Percentiles rank a stretch among this genome's conserved stretches.
These are phyloP conservation scores for Psilocybe azurescens DNA, from an alignment of 768 basidiomycete species.

Conservation along the genomic window DNA sequence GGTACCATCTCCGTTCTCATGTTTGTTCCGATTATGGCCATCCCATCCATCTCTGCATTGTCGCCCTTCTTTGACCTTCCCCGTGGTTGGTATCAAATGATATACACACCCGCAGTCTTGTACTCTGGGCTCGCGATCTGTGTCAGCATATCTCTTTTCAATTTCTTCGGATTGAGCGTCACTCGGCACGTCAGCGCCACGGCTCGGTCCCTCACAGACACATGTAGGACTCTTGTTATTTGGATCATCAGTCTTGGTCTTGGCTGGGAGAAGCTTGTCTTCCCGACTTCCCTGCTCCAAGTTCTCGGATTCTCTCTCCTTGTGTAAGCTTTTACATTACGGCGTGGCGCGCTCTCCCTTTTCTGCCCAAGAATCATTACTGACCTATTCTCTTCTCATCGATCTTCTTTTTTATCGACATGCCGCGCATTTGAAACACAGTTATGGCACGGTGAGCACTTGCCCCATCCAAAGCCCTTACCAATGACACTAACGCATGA, in stretches of 20 bases:
- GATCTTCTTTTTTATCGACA: constrained; percentile 8
- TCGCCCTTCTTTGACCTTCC: constrained; percentile 86
- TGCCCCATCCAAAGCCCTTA: constrained; percentile 9
- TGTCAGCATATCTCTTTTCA: constrained; percentile 80
- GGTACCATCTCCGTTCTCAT: constrained; percentile 81
- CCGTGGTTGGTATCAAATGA: constrained; percentile 89
- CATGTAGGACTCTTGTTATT: constrained; percentile 94
- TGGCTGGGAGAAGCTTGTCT: constrained; percentile 89
- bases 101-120: constrained; percentile 74
- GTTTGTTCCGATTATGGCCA: constrained; percentile 80
- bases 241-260: constrained; percentile 91
- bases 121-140: constrained; percentile 75
- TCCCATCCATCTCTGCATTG: constrained; percentile 64
- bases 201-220: constrained; percentile 90
- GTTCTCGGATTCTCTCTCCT: constrained; percentile 85
- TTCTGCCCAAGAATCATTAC: constrained; percentile 7
- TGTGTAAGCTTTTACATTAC: constrained; percentile 64
- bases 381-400: constrained; percentile 9
- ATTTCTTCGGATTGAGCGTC: constrained; percentile 90
- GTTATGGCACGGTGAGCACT: constrained; percentile 81
- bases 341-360: background rate
- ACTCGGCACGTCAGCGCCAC: constrained; percentile 95
- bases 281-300: constrained; percentile 84
- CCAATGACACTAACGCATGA: constrained; percentile 12
- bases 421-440: constrained; percentile 32